These are phyloP conservation scores for Backusella australiensis DNA, from an alignment of 192 early-diverging fungal species.

Conservation along the genomic window DNA sequence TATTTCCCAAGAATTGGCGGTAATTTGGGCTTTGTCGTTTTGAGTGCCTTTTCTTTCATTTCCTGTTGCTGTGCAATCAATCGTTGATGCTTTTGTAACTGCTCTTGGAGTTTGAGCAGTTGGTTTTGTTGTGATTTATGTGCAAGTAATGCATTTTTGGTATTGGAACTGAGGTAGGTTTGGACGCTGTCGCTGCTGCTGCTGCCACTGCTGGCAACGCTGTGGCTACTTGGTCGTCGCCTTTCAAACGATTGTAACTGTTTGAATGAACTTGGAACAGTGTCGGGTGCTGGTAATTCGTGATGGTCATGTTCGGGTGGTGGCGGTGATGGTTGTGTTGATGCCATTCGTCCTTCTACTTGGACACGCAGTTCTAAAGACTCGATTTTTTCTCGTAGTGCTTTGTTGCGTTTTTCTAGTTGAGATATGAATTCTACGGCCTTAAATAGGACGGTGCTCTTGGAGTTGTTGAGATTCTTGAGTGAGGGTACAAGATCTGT, in stretches of 20 bases:
- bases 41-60: constrained; percentile 8
- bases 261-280: neutral
- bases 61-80: constrained; percentile 17
- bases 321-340: neutral
- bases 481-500: constrained; percentile 86
- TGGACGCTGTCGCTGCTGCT: neutral
- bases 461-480: constrained; percentile 67
- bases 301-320: neutral
- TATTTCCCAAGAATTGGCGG: constrained; percentile 13
- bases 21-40: neutral
- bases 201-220: neutral
- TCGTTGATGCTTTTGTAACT: constrained; percentile 15
- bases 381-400: constrained; percentile 24
- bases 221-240: neutral
- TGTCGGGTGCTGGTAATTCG: neutral
- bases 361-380: constrained; percentile 31
- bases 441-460: constrained; percentile 66
- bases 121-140: constrained; percentile 23
- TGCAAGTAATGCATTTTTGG: constrained; percentile 12
- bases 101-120: constrained; percentile 11
- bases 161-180: neutral
- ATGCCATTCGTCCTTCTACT: constrained; percentile 14
- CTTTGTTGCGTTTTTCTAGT: constrained; percentile 57
- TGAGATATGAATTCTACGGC: constrained; percentile 66
- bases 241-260: neutral